Evolutionary conservation across 1,139 yeast species (phyloP).

Genomic region (Kazachstania sp.): DNA sequence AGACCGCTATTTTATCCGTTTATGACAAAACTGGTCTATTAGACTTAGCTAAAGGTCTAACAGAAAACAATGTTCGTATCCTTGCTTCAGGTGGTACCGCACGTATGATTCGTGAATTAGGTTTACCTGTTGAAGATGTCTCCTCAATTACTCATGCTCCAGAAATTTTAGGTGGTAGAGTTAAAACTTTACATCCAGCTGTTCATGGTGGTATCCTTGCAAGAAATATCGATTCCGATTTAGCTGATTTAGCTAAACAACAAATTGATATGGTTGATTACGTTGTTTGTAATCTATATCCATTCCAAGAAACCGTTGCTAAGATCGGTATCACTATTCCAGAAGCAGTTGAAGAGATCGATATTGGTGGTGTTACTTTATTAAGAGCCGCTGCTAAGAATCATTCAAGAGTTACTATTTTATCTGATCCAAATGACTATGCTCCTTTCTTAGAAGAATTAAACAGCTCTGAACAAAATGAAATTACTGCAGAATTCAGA

Average conservation of each 20-base stretch:
- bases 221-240: constrained; percentile 82
- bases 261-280: constrained; percentile 91
- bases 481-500: constrained; percentile 59
- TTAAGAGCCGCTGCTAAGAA: constrained; percentile 98
- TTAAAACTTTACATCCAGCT: constrained; percentile 96
- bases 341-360: constrained; percentile 97
- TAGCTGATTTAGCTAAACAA: constrained; percentile 74
- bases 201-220: constrained; percentile 98
- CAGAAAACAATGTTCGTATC: constrained; percentile 77
- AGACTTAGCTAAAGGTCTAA: constrained; percentile 91
- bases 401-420: constrained; percentile 89
- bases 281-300: constrained; percentile 95
- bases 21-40: constrained; percentile 94
- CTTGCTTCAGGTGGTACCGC: constrained; percentile 98
- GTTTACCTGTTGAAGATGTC: constrained; percentile 95
- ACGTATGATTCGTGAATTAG: constrained; percentile 87
- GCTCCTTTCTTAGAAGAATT: constrained; percentile 78
- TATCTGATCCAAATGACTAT: constrained; percentile 91
- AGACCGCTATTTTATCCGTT: constrained; percentile 92
- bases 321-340: constrained; percentile 91
- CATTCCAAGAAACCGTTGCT: constrained; percentile 94
- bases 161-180: constrained; percentile 97
- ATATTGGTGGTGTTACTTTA: constrained; percentile 96
- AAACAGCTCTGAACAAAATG: constrained; percentile 44
- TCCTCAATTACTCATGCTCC: constrained; percentile 95